Percentiles rank a stretch among this genome's conserved stretches.
These are phyloP conservation scores for Hypoxylon cercidicola DNA, from an alignment of 495 filamentous ascomycete species.

Conservation along the genomic window DNA sequence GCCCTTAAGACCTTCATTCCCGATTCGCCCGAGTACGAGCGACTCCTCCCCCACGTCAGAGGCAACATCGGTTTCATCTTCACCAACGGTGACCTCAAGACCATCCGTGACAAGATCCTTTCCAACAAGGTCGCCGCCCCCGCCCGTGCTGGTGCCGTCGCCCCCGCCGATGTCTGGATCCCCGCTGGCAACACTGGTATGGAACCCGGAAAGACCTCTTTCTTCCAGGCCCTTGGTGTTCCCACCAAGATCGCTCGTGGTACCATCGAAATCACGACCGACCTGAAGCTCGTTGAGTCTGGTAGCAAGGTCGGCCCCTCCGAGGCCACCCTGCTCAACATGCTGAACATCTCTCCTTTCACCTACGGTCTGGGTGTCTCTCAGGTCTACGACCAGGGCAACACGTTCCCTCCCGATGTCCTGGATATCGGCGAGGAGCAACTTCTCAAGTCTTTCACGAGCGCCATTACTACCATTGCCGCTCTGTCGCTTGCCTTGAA, in stretches of 20 bases:
- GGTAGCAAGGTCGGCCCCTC: constrained; percentile 95
- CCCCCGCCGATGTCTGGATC: constrained; percentile 88
- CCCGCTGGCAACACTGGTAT: constrained; percentile 99
- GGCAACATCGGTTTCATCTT: constrained; percentile 99
- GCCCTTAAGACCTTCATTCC: constrained; percentile 93
- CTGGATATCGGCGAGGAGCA: constrained; percentile 94
- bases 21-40: constrained; percentile 96
- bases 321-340: constrained; percentile 97
- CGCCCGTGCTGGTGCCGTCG: constrained; percentile 94
- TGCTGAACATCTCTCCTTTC: constrained; percentile 99
- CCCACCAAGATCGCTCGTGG: constrained; percentile 99
- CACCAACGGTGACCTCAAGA: constrained; percentile 95
- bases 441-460: constrained; percentile 83
- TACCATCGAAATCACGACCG: constrained; percentile 99
- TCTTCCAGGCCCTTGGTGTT: constrained; percentile 99
- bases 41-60: constrained; percentile 92
- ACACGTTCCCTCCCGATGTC: constrained; percentile 83
- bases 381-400: constrained; percentile 96
- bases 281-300: constrained; percentile 96
- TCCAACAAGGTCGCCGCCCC: constrained; percentile 97
- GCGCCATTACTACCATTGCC: constrained; percentile 87
- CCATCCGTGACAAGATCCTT: constrained; percentile 90
- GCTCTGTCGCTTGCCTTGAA: constrained; percentile 87
- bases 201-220: constrained; percentile 99
- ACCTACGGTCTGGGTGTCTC: constrained; percentile 97